Conservation (phyloP, 108 stramenopile genomes). For the Licmophora abbreviata region DNA sequence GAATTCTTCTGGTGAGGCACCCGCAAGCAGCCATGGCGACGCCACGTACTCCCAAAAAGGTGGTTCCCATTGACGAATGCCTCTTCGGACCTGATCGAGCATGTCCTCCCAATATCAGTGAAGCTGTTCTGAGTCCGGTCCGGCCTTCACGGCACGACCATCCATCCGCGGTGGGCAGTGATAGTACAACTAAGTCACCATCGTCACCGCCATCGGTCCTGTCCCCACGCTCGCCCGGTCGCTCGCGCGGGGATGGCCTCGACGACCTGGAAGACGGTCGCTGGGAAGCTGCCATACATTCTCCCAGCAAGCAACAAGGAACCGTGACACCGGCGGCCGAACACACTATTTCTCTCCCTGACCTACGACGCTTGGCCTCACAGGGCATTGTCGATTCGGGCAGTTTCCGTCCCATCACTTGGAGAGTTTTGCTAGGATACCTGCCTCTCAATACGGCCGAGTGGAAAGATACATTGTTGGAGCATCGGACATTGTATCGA, state of each 20-base stretch:
- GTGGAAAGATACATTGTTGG: conserved; percentile 38
- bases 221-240: too few species aligned
- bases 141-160: neutral
- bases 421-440: conserved; percentile 69
- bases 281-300: neutral
- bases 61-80: conserved; percentile 21
- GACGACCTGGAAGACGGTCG: neutral
- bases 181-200: too few species aligned
- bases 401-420: conserved; percentile 55
- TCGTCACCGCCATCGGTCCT: too few species aligned
- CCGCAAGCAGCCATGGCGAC: too few species aligned
- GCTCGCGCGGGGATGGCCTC: too few species aligned
- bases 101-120: conserved; percentile 11
- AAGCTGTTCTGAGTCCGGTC: neutral
- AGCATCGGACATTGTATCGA: conserved; percentile 48
- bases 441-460: conserved; percentile 38
- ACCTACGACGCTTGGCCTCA: conserved; percentile 46
- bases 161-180: neutral
- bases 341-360: conserved; percentile 44
- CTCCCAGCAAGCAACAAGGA: neutral
- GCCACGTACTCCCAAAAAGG: too few species aligned
- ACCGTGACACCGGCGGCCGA: neutral
- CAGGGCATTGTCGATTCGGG: conserved; percentile 58
- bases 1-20: too few species aligned
- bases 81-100: conserved; percentile 13